Base-by-base conservation (phyloP, 2,329 filamentous ascomycete genomes). In the Myriosclerotinia curreyana region DNA sequence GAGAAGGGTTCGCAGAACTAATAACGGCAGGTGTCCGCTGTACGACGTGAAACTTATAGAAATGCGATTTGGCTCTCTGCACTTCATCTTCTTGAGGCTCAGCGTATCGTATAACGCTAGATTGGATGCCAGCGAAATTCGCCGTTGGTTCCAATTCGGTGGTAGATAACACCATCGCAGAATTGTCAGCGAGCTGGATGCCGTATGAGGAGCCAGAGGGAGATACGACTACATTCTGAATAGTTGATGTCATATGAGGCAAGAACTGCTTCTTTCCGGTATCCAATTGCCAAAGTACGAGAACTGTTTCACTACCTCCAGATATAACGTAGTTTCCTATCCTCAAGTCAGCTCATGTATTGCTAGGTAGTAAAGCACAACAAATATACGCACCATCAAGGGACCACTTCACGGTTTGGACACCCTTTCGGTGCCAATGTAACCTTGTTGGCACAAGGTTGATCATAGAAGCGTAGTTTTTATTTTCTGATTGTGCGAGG, bases 281-380 rank as follows among this genome's bases (percentile, higher is more conserved):
- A 69, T 96, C 91, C 64, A 97, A 81, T 77, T 99, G 95, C 93
- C 93, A 98, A 40, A 97, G 80, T 11, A 96, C 91, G 50, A 99
- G 81, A 25, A 92, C 90, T 9, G 92, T 93, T 77, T 99, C 95
- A 28, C 87, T 86, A 40, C 95, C 95, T 73, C 95, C 95, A 64
- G 95, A 98, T 60, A 99, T 88, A 65, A 99, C 78, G 75, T 99
- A 99, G 74, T 96, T 92, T 59, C 91, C 91, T 95, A 69, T 17
- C 79, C 66, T 79, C 79, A 69, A 68, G 66, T 34, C 34, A 15
- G 12, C 11, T 17, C 49, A 48, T 34, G 42, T 14, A 15, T 28
- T 17, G 8, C 31, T 38, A 48, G 11, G 17, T 38, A 46, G 51
- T 28, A 31, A 56, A 25, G 5, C 17, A 38, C 56, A 8, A 17